Base-by-base conservation (phyloP, 2,329 filamentous ascomycete species). In the Metarhizium robertsii region DNA sequence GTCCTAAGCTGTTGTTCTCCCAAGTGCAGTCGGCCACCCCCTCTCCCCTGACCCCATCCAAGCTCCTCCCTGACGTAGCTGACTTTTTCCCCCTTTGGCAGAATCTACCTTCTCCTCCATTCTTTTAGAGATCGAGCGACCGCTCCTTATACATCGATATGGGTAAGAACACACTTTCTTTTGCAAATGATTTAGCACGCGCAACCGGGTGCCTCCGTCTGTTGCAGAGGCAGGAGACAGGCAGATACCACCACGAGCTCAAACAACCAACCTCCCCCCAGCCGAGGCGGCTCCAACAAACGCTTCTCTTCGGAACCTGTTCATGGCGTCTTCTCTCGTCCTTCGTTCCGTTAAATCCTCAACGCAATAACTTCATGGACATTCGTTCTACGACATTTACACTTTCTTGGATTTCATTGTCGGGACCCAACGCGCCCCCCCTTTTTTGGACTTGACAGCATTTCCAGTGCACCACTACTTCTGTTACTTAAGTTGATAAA, bases 301-400 rank as follows among this genome's bases (percentile, higher is more conserved):
- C 46, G 10, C 40, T 53, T 53, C 11, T 52, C 54, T 49, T 53
- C 55, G 53, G 14, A n/a, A 48, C 55, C 55, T 45, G 25, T 20
- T 45, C 36, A 50, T 55, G 57, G 53, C 25, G 57, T 53, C 58
- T 63, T 59, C 61, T 55, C 36, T 25, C 25, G 14, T 53, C 20
- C 42, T 38, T 18, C 38, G 13, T 43, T 25, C 29, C 14, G 10
- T 6, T 30, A 53, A 43, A 8, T 49, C 30, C 53, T 29, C 48
- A 52, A 62, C 60, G 61, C 66, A 59, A 70, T 68, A 69, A 58
- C 60, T 58, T 62, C 60, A 7, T 64, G 63, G 62, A 63, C 66
- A 67, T 71, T 67, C 69, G 68, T 72, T 74, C 61, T 55, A 58
- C 63, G 62, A 62, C 67, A 75, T 77, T 66, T 77, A 76, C 70